Base-by-base conservation (phyloP, 441 rosid species). In the Populus hybrid region DNA sequence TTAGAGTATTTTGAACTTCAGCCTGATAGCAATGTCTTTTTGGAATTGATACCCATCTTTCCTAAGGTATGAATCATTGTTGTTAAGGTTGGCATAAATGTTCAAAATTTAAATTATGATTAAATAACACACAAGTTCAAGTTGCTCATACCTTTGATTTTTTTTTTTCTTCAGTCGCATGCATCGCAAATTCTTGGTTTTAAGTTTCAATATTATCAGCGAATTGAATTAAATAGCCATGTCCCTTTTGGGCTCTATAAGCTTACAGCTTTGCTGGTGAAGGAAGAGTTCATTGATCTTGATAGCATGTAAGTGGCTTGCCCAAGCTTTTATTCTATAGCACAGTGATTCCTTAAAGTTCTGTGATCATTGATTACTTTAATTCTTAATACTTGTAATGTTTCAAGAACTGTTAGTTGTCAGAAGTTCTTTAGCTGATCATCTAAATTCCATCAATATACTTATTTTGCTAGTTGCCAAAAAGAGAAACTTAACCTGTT, bases 161-260 rank as follows among this genome's bases (percentile, higher is more conserved):
- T 69, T 79, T 72, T 64, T 79, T 30, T 30, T 30, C 80, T 91
- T 89, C 98, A 97, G 99, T 97, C 99, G 78, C 99, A 92, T 84
- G 99, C 99, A 69, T 93, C 99, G 18, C 99, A 97, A 83, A 94
- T 97, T 85, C 97, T 97, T 74, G 99, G 99, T 75, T 97, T 92
- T 83, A 97, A 97, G 92, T 95, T 97, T 86, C 99, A 97, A 87
- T 94, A 88, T 86, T 94, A 97, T 87, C 99, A 95, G 84, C 87
- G 93, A 42, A 83, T 88, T 88, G 99, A 97, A 87, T 96, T 97
- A 84, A 89, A 85, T 84, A 79, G 84, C 84, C 92, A 92, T 75
- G 94, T 90, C 73, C 99, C 98, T 53, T 90, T 84, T 85, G 97
- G 99, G 83, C 96, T 97, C 50, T 95, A 90, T 85, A 89, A 87